Evolutionary conservation across 2,329 filamentous ascomycete species (phyloP), one percentile per base, ranked within the genome.

Genomic region (Raffaelea albimanens): DNA sequence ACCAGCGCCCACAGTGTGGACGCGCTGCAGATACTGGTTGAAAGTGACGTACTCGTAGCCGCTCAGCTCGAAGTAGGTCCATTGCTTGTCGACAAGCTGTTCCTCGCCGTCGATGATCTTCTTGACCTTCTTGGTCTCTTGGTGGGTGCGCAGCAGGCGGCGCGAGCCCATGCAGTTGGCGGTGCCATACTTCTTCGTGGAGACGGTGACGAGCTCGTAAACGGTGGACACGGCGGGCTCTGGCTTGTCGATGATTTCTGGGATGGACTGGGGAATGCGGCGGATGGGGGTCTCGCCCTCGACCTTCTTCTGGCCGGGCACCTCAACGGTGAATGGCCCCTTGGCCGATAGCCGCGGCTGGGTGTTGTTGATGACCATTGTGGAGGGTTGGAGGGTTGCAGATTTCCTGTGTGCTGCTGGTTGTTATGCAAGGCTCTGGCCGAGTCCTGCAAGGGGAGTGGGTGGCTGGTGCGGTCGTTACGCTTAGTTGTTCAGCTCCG

Each of bases 101-200:
- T 91, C 83, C 59, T 83, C 76, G 54, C 87, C 87, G 62, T 93
- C 85, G 40, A 94, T 71, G 49, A 89, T 75, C 75, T 90, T 93
- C 78, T 91, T 93, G 63, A 94, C 71, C 74, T 88, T 91, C 74
- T 91, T 94, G 58, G 80, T 85, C 68, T 94, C 87, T 56, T 82
- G 75, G 64, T 93, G 87, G 33, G 81, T 83, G 65, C 83, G 77
- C 65, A 94, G 68, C 51, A 93, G 74, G 63, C 78, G 82, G 54
- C 87, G 82, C 56, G 78, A 81, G 52, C 85, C 87, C 55, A 86
- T 67, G 50, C 75, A 76, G 62, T 81, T 81, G 48, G 73, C 69
- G 58, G 84, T 80, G 56, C 80, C 81, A 60, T 72, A 84, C 59
- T 80, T 76, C 48, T 70, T 75, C 43, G 83, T 82, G 51, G 81